phyloP scores from a whole-genome alignment of 768 basidiomycete genomes.

The Cystofilobasidium bisporidii region DNA sequence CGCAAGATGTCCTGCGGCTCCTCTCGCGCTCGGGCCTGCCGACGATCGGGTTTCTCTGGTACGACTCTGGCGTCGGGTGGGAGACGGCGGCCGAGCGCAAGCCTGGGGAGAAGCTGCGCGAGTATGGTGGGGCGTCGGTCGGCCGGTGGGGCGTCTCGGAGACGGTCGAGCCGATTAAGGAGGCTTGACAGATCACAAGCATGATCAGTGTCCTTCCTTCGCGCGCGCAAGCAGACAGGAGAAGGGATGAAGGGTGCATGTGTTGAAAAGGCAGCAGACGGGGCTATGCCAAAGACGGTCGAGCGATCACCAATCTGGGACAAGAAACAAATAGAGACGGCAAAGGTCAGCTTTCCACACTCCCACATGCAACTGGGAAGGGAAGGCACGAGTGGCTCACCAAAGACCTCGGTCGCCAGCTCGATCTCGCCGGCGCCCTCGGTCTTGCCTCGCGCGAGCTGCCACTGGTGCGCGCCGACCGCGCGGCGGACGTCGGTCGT shows the following conservation, averaged over 20 bases:
- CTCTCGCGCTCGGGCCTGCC: conserved; percentile 5
- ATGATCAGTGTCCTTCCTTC: no score
- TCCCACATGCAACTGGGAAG: no score
- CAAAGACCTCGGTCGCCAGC: not conserved
- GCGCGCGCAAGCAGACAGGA: no score
- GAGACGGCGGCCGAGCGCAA: not conserved
- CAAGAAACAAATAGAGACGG: not conserved
- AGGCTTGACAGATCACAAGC: not conserved
- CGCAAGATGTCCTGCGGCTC: conserved; percentile 67
- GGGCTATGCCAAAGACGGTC: no score
- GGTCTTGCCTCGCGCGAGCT: not conserved
- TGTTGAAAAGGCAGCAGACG: no score
- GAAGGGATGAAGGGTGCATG: no score
- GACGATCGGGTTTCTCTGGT: conserved; percentile 4
- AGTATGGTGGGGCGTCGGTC: not conserved
- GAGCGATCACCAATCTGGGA: not conserved
- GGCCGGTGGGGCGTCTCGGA: not conserved
- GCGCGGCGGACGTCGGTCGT: not conserved
- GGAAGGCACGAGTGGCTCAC: not conserved
- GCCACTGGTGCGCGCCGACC: conserved; percentile 2
- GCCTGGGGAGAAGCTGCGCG: not conserved
- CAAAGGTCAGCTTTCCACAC: not conserved
- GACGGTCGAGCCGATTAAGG: not conserved
- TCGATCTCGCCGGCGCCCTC: not conserved
- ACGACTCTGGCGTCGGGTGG: conserved; percentile 3